These are phyloP conservation scores for Paramecium sexaurelia DNA, from an alignment of 73 alveolate species.

Conservation along the genomic window DNA sequence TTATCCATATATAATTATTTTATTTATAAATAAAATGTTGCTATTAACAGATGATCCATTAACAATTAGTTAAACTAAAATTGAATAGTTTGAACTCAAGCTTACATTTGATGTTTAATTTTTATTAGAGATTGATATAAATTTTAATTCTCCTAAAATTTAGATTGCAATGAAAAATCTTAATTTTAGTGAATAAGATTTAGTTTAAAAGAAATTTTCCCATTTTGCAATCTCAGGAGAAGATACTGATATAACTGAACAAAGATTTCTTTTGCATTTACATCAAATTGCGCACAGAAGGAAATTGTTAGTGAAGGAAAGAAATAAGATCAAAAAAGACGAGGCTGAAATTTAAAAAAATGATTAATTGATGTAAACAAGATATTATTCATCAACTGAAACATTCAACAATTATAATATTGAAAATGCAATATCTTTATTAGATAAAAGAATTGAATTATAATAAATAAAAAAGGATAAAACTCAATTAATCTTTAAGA, in stretches of 20 bases:
- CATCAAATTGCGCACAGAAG: background rate
- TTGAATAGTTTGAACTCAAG: background rate
- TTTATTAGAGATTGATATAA: background rate
- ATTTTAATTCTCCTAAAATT: background rate
- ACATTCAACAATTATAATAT: background rate
- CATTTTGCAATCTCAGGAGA: background rate
- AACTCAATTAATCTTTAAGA: background rate
- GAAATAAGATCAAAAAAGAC: background rate
- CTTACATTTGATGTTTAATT: constrained; percentile 10
- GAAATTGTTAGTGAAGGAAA: background rate
- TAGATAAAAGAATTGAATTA: constrained; percentile 22
- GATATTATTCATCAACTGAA: background rate
- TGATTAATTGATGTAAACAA: background rate
- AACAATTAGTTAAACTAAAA: background rate
- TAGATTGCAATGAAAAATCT: constrained; percentile 1
- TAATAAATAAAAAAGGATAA: background rate
- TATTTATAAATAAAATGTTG: background rate
- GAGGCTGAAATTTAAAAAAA: background rate
- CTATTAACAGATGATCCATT: constrained; percentile 8
- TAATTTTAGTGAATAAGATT: background rate
- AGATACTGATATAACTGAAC: background rate
- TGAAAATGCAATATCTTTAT: background rate
- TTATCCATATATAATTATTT: background rate
- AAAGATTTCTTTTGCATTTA: background rate
- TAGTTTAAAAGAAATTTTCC: background rate